These are phyloP conservation scores for Emydomyces testavorans DNA, from an alignment of 2,329 filamentous ascomycete genomes.

Conservation along the genomic window DNA sequence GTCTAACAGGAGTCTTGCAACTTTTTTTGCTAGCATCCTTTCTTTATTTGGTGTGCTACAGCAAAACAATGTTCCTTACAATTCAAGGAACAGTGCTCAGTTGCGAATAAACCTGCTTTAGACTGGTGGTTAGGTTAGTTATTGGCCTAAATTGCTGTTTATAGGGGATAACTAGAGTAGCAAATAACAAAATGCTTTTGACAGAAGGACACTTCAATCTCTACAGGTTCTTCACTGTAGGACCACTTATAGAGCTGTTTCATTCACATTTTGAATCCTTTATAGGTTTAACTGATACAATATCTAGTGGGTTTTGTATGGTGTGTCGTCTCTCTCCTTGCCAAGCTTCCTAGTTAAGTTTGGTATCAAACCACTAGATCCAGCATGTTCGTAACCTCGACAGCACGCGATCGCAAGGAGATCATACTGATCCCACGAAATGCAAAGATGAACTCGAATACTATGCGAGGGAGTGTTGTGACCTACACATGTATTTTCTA, in stretches of 20 bases:
- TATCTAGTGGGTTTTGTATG: too few relatives aligned
- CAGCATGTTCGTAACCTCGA: background rate
- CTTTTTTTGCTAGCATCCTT: background rate
- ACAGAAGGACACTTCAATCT: too few relatives aligned
- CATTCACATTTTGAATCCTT: too few relatives aligned
- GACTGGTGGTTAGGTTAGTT: too few relatives aligned
- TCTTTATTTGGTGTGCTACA: slow-evolving; percentile 1
- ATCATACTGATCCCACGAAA: background rate
- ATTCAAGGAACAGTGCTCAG: background rate
- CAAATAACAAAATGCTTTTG: too few relatives aligned
- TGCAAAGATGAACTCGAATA: background rate
- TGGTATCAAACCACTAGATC: background rate
- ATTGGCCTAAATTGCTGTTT: too few relatives aligned
- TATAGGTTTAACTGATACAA: too few relatives aligned
- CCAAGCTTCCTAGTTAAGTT: background rate
- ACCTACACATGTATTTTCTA: background rate
- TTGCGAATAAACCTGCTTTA: too few relatives aligned
- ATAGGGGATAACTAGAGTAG: too few relatives aligned
- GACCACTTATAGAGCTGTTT: too few relatives aligned
- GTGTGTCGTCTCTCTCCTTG: too few relatives aligned
- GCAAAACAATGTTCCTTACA: background rate
- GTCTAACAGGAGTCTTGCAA: slow-evolving; percentile 5
- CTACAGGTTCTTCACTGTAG: too few relatives aligned
- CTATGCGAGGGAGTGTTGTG: background rate
- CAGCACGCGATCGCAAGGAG: background rate